These are phyloP conservation scores for Cladophialophora psammophila DNA, from an alignment of 2,329 filamentous ascomycete genomes.

Conservation along the genomic window DNA sequence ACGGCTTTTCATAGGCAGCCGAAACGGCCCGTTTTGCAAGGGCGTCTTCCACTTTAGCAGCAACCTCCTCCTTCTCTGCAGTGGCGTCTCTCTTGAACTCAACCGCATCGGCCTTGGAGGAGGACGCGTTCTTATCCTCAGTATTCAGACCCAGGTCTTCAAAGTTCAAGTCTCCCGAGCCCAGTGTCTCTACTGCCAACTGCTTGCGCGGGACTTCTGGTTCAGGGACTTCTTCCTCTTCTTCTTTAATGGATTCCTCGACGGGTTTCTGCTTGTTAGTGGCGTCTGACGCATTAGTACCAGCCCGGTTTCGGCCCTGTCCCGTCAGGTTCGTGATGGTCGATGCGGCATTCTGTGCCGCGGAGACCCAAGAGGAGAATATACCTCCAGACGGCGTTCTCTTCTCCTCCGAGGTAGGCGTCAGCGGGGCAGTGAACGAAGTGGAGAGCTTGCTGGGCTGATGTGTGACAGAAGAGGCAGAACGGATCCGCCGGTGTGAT, in stretches of 20 bases:
- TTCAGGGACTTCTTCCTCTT: constrained; percentile 45
- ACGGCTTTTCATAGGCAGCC: constrained; percentile 62
- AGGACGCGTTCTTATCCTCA: constrained; percentile 40
- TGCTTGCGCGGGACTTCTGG: constrained; percentile 64
- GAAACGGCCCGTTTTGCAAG: constrained; percentile 67
- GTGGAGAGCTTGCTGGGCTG: constrained; percentile 88
- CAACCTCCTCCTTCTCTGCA: constrained; percentile 57
- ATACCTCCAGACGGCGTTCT: constrained; percentile 67
- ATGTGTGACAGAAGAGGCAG: constrained; percentile 59
- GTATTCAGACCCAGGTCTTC: constrained; percentile 79
- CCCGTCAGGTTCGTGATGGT: constrained; percentile 73
- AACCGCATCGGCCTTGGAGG: constrained; percentile 45
- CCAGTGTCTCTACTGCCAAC: constrained; percentile 85
- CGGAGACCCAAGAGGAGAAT: constrained; percentile 92
- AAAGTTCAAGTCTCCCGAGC: constrained; percentile 85
- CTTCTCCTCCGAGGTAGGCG: constrained; percentile 75
- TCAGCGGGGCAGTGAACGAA: constrained; percentile 73
- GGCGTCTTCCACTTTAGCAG: constrained; percentile 65
- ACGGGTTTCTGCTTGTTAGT: constrained; percentile 41
- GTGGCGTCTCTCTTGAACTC: constrained; percentile 49
- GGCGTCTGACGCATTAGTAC: constrained; percentile 45
- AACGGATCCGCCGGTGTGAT: constrained; percentile 71
- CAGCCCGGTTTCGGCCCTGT: constrained; percentile 55
- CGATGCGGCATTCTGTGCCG: constrained; percentile 88
- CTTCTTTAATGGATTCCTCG: constrained; percentile 42